phyloP scores from a whole-genome alignment of 1,284 basidiomycete species.

The Cutaneotrichosporon spelunceum region DNA sequence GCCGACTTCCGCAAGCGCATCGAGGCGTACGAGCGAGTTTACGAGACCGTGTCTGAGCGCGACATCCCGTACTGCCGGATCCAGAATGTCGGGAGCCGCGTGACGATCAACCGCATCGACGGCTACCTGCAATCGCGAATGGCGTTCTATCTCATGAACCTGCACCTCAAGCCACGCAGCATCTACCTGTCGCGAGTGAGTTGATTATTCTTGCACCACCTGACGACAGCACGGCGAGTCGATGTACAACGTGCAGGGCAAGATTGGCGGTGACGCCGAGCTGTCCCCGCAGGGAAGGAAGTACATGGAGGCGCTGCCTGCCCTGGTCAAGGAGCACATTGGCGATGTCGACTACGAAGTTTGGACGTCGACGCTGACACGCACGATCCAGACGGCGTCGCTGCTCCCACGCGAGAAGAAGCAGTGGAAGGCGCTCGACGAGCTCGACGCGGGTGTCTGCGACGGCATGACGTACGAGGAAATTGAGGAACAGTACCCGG shows the following conservation, averaged over 20 bases:
- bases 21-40: slow-evolving; percentile 88
- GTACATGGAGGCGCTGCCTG: slow-evolving; percentile 83
- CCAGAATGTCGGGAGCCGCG: slow-evolving; percentile 80
- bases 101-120: slow-evolving; percentile 76
- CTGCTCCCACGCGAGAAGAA: slow-evolving; percentile 82
- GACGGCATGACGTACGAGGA: slow-evolving; percentile 99
- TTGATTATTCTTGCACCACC: slow-evolving; percentile 12
- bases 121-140: slow-evolving; percentile 95
- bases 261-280: slow-evolving; percentile 92
- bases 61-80: slow-evolving; percentile 83
- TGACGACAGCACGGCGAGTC: slow-evolving; percentile 87
- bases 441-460: slow-evolving; percentile 97
- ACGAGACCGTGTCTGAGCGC: slow-evolving; percentile 87
- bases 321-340: slow-evolving; percentile 83
- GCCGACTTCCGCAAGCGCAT: slow-evolving; percentile 89
- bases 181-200: slow-evolving; percentile 92
- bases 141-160: slow-evolving; percentile 97
- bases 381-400: slow-evolving; percentile 88
- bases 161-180: slow-evolving; percentile 92
- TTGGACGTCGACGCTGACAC: slow-evolving; percentile 92
- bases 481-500: slow-evolving; percentile 95
- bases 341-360: slow-evolving; percentile 64
- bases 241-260: slow-evolving; percentile 92
- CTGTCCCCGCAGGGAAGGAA: slow-evolving; percentile 78
- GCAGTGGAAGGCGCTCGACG: slow-evolving; percentile 98